Evolutionary conservation across 495 filamentous ascomycete genomes (phyloP).

Genomic region (Mycothermus thermophilus): DNA sequence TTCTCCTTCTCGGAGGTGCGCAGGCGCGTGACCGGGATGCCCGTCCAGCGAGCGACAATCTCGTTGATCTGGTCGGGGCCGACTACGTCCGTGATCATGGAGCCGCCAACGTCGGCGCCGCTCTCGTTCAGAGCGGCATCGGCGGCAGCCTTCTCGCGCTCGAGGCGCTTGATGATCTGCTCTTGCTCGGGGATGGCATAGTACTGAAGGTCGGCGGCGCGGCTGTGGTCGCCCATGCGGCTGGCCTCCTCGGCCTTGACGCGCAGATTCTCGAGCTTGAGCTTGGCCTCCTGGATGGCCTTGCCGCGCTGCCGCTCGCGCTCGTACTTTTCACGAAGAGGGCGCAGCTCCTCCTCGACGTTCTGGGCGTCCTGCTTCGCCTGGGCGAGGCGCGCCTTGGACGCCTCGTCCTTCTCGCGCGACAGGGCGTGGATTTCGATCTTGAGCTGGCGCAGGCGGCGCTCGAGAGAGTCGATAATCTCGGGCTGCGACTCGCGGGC

Average conservation of each 20-base stretch:
- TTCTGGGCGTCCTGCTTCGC: conserved; percentile 87
- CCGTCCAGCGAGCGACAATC: conserved; percentile 90
- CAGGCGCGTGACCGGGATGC: conserved; percentile 86
- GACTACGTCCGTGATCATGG: conserved; percentile 81
- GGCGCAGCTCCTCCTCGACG: conserved; percentile 77
- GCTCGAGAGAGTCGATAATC: conserved; percentile 81
- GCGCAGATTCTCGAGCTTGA: conserved; percentile 77
- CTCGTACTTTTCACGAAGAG: conserved; percentile 90
- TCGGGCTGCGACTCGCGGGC: conserved; percentile 93
- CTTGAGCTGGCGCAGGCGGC: conserved; percentile 72
- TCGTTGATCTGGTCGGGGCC: conserved; percentile 99
- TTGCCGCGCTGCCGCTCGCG: conserved; percentile 75
- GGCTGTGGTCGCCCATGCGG: conserved; percentile 62
- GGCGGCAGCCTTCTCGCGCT: conserved; percentile 60
- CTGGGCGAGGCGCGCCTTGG: conserved; percentile 59
- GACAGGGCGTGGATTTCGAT: conserved; percentile 93
- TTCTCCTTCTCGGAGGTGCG: conserved; percentile 96
- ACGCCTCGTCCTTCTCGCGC: conserved; percentile 88
- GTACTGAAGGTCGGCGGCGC: conserved; percentile 86
- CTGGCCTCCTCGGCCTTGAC: conserved; percentile 88
- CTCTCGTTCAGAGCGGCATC: conserved; percentile 59
- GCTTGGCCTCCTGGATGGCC: conserved; percentile 89
- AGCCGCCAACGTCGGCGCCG: conserved; percentile 43
- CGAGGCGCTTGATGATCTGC: conserved; percentile 59
- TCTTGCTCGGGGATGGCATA: conserved; percentile 93